Evolutionary conservation across 306 rosid genomes (phyloP), one percentile per base, ranked within the genome.

Genomic region (peach (Prunus persica)): DNA sequence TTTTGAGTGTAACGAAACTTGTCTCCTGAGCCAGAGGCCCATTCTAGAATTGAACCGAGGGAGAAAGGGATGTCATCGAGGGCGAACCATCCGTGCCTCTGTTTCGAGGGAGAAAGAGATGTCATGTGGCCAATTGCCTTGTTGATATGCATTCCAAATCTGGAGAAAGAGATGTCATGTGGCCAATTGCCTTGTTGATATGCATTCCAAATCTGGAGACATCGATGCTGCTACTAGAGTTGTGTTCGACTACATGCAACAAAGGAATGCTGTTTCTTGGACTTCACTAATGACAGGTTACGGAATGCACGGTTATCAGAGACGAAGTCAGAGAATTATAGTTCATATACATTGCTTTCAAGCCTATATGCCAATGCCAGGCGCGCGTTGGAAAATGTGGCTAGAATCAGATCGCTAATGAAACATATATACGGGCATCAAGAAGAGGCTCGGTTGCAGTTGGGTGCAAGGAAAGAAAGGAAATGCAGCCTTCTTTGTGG

Each of bases 141-240:
- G 78, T 93, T 70, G 97, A 89, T 78, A 89, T 93, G 98, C 89
- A 91, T 84, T 84, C 92, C 72, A 93, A 91, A 79, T 91, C 92
- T 12, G 98, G 98, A 72, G 96, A 91, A n/a, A n/a, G n/a, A 2
- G 30, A 28, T 28, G 30, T 28, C 30, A 28, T 79, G 96, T 93
- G 72, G 86, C 82, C 69, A 93, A 93, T 77, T 91, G 97, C 79
- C 96, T 89, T 28, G 78, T 93, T 70, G 97, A 89, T 78, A 89
- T 93, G 98, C 89, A 91, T 84, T 84, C 92, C 72, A 93, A 91
- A 79, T 91, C 92, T 12, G 98, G 98, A 72, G 96, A 91, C 38
- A 72, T 86, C 34, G 96, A 88, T 81, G 78, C 88, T 38, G 96
- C 98, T 73, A 0, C 30, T 28, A 89, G 74, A 61, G 68, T 79